A percentile compares a stretch with the other conserved stretches of the same genome.
Conservation (phyloP, 345 rosid genomes). For the Corchorus capsularis region DNA sequence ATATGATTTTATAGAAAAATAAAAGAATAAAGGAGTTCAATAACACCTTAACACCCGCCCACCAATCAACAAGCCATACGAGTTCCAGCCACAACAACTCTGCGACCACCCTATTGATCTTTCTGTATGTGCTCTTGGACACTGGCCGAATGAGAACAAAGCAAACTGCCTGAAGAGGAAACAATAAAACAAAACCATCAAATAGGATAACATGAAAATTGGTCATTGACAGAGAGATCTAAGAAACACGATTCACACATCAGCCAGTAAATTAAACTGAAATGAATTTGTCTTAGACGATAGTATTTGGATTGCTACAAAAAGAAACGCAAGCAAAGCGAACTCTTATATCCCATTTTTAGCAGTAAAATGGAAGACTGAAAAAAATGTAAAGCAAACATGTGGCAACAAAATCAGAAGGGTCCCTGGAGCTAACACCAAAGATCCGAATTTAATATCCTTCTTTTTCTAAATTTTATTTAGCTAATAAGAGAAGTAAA, state of each 20-base stretch:
- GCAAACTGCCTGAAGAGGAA: constrained; percentile 65
- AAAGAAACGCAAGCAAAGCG: not conserved
- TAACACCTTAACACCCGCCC: constrained; percentile 86
- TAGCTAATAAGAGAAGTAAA: not conserved
- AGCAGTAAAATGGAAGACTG: not conserved
- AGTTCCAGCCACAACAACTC: constrained; percentile 93
- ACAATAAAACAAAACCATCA: not conserved
- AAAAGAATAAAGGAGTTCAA: constrained; percentile 7
- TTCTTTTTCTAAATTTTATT: not conserved
- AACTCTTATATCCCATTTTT: constrained; percentile 8
- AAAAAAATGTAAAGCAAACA: constrained; percentile 1
- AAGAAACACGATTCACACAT: not conserved
- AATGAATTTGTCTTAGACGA: not conserved
- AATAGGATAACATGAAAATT: not conserved
- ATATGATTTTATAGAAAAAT: not conserved
- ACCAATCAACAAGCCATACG: constrained; percentile 96
- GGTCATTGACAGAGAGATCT: not conserved
- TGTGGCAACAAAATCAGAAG: not conserved
- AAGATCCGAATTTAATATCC: not conserved
- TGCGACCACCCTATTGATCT: constrained; percentile 67
- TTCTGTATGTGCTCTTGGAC: constrained; percentile 73
- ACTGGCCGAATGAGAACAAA: constrained; percentile 73
- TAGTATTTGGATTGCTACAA: not conserved
- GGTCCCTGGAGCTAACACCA: not conserved
- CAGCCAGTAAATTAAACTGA: not conserved